Conservation (phyloP, 2,329 filamentous ascomycete genomes). For the Claviceps sp. region DNA sequence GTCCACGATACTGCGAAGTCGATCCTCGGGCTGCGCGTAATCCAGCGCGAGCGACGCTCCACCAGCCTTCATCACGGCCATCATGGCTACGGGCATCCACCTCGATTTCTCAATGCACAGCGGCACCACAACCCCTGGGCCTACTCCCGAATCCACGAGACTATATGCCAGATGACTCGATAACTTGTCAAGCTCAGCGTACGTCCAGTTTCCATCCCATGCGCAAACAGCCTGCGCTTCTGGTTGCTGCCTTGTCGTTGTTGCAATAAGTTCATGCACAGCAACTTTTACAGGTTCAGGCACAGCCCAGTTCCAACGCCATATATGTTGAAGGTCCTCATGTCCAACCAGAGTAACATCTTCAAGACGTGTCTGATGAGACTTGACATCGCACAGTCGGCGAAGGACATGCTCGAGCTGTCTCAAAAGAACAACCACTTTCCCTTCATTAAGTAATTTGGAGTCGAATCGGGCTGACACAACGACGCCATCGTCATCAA, state of each 20-base stretch:
- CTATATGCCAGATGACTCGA: conserved; percentile 9
- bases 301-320: conserved; percentile 1
- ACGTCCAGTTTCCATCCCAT: conserved; percentile 15
- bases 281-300: background rate
- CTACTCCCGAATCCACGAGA: conserved; percentile 1
- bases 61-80: conserved; percentile 17
- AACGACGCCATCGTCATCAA: conserved; percentile 3
- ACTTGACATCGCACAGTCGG: conserved; percentile 3
- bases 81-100: conserved; percentile 12
- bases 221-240: conserved; percentile 6
- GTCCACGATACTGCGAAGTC: conserved; percentile 7
- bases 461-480: conserved; percentile 8
- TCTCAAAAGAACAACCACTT: conserved; percentile 4
- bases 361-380: conserved; percentile 1
- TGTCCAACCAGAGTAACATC: background rate
- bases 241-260: background rate
- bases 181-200: conserved; percentile 11
- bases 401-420: conserved; percentile 7
- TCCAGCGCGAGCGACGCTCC: conserved; percentile 16
- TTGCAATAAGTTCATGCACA: conserved; percentile 1
- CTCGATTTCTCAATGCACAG: conserved; percentile 16
- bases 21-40: conserved; percentile 10
- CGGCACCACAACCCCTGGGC: conserved; percentile 9
- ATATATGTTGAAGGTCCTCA: conserved; percentile 2
- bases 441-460: conserved; percentile 1